These are phyloP conservation scores for Euphorbia pulcherrima DNA, from an alignment of 345 rosid species.

Conservation along the genomic window DNA sequence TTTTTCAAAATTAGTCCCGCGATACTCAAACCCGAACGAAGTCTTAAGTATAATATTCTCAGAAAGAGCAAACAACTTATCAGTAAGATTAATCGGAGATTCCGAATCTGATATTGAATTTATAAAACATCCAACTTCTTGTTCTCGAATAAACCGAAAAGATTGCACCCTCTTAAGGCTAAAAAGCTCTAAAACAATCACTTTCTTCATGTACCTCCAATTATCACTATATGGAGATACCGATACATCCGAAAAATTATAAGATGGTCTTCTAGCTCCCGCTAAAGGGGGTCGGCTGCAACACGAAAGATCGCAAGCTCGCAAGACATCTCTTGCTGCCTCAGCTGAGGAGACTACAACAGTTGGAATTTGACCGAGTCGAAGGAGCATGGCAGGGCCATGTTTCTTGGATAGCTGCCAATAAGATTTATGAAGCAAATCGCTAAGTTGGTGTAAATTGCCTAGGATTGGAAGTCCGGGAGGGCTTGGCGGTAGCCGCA, in stretches of 20 bases:
- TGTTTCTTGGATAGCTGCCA: slow-evolving; percentile 10
- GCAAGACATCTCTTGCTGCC: slow-evolving; percentile 22
- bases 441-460: slow-evolving; percentile 12
- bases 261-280: slow-evolving; percentile 8
- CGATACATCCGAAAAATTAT: slow-evolving; percentile 6
- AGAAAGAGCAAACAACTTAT: too few relatives aligned
- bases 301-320: slow-evolving; percentile 12
- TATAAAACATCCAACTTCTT: not conserved
- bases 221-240: slow-evolving; percentile 16
- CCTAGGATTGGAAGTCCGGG: slow-evolving; percentile 18
- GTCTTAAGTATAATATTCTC: slow-evolving; percentile 15
- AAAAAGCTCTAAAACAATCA: slow-evolving; percentile 10
- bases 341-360: slow-evolving; percentile 20
- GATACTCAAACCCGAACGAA: slow-evolving; percentile 13
- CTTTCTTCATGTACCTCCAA: slow-evolving; percentile 20
- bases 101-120: slow-evolving; percentile 1
- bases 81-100: slow-evolving; percentile 11
- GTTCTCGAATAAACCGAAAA: slow-evolving; percentile 7
- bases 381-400: slow-evolving; percentile 21
- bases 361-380: slow-evolving; percentile 1
- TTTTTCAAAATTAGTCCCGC: slow-evolving; percentile 23
- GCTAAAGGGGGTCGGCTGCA: slow-evolving; percentile 13
- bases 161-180: slow-evolving; percentile 22
- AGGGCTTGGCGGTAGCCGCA: slow-evolving; percentile 15
- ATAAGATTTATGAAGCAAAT: not conserved